Evolutionary conservation across 352 stramenopile genomes (phyloP).

Genomic region (Globisporangium polare): DNA sequence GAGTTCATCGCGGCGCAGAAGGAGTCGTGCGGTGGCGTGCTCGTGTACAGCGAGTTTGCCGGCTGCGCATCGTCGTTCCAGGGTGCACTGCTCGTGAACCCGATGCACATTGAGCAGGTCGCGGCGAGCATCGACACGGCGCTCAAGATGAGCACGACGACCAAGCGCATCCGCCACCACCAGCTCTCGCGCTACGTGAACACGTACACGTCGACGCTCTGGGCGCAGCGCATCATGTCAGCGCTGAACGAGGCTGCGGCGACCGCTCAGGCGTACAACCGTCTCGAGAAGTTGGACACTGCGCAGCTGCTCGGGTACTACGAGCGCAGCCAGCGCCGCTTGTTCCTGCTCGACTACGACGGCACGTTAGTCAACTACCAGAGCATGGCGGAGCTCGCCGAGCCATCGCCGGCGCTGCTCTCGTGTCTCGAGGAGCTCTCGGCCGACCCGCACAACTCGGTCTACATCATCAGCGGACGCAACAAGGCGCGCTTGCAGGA

Average conservation of each 20-base stretch:
- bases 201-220: constrained; percentile 86
- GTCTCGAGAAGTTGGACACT: constrained; percentile 82
- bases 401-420: constrained; percentile 49
- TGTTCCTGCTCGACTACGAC: constrained; percentile 87
- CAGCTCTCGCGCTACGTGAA: constrained; percentile 85
- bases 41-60: constrained; percentile 91
- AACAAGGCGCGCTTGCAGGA: constrained; percentile 69
- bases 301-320: constrained; percentile 81
- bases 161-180: constrained; percentile 84
- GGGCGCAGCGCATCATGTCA: constrained; percentile 82
- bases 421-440: constrained; percentile 67
- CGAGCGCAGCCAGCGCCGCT: constrained; percentile 69
- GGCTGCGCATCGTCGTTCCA: constrained; percentile 89
- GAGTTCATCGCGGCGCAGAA: constrained; percentile 88
- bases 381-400: constrained; percentile 69
- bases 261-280: constrained; percentile 81
- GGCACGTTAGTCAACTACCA: constrained; percentile 80
- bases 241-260: constrained; percentile 71
- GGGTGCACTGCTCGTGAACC: constrained; percentile 85
- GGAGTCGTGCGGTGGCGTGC: constrained; percentile 77
- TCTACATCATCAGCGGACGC: constrained; percentile 84
- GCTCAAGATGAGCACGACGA: constrained; percentile 83
- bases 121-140: constrained; percentile 80
- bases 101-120: constrained; percentile 87
- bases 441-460: constrained; percentile 68